Conservation (phyloP, 192 early-diverging fungal genomes). For the Coemansia sp. region DNA sequence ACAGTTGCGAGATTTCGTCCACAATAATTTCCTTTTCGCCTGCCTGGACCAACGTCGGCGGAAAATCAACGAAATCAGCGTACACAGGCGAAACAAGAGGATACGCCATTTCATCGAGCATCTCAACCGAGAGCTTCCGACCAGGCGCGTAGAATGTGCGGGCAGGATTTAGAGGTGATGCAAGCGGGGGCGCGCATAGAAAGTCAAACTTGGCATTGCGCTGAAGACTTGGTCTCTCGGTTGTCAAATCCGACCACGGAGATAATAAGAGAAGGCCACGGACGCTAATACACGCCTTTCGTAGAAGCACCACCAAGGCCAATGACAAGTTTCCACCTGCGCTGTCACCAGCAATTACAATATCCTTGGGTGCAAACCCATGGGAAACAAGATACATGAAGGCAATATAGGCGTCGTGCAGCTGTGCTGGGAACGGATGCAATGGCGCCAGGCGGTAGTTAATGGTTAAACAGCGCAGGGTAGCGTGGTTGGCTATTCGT, state of each 20-base stretch:
- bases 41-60: slow-evolving; percentile 40
- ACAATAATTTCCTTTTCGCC: slow-evolving; percentile 40
- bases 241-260: slow-evolving; percentile 33
- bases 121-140: slow-evolving; percentile 13
- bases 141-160: slow-evolving; percentile 46
- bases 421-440: slow-evolving; percentile 57
- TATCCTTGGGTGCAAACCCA: slow-evolving; percentile 59
- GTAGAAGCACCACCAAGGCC: slow-evolving; percentile 61
- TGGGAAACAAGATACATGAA: slow-evolving; percentile 58
- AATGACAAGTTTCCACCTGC: slow-evolving; percentile 68
- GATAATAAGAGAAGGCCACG: slow-evolving; percentile 62
- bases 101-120: slow-evolving; percentile 30
- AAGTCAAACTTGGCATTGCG: slow-evolving; percentile 35
- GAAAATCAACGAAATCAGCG: slow-evolving; percentile 37
- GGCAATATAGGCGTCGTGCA: slow-evolving; percentile 62
- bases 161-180: slow-evolving; percentile 20
- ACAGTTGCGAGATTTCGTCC: slow-evolving; percentile 38
- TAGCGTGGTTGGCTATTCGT: slow-evolving; percentile 55
- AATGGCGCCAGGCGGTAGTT: slow-evolving; percentile 49
- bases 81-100: slow-evolving; percentile 47
- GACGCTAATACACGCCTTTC: slow-evolving; percentile 55
- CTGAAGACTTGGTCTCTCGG: slow-evolving; percentile 14
- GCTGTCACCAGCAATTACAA: slow-evolving; percentile 67
- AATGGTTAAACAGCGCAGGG: slow-evolving; percentile 37
- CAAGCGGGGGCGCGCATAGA: slow-evolving; percentile 13